Evolutionary conservation across 2,329 filamentous ascomycete species (phyloP).

Genomic region (Botryotinia calthae): DNA sequence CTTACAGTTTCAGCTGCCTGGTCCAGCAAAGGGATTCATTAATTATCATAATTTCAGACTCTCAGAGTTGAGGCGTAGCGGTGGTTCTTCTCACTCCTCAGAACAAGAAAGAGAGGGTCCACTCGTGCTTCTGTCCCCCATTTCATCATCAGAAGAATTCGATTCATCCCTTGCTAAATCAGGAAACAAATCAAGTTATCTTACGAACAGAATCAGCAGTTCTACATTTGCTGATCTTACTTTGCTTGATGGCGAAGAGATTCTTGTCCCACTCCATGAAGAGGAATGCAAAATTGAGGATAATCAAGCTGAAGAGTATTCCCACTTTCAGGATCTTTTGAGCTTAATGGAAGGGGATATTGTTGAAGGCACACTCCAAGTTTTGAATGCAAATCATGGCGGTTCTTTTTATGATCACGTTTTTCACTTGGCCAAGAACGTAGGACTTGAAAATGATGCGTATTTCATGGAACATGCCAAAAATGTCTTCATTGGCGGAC

Average conservation of each 20-base stretch:
- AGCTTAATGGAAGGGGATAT: constrained; percentile 13
- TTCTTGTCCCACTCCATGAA: constrained; percentile 21
- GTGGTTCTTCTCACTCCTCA: not conserved
- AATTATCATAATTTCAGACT: constrained; percentile 7
- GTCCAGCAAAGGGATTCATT: constrained; percentile 4
- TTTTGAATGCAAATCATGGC: constrained; percentile 1
- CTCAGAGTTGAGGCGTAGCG: not conserved
- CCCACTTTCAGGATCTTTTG: constrained; percentile 17
- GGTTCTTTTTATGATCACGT: constrained; percentile 22
- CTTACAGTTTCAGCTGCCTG: constrained; percentile 23
- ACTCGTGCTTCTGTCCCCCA: not conserved
- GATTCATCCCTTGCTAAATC: not conserved
- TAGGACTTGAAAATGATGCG: constrained; percentile 13
- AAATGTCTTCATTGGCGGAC: constrained; percentile 16
- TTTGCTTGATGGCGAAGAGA: constrained; percentile 9
- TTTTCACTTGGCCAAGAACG: not conserved
- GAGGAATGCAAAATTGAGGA: not conserved
- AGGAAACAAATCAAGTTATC: not conserved
- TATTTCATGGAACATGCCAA: constrained; percentile 20
- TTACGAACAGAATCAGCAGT: constrained; percentile 22
- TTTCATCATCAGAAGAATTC: not conserved
- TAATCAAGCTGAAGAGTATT: not conserved
- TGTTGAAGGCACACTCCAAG: constrained; percentile 9
- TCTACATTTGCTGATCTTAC: constrained; percentile 19
- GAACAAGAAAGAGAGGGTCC: not conserved